Evolutionary conservation across 192 early-diverging fungal species (phyloP).

Genomic region (Backusella liffmaniae): DNA sequence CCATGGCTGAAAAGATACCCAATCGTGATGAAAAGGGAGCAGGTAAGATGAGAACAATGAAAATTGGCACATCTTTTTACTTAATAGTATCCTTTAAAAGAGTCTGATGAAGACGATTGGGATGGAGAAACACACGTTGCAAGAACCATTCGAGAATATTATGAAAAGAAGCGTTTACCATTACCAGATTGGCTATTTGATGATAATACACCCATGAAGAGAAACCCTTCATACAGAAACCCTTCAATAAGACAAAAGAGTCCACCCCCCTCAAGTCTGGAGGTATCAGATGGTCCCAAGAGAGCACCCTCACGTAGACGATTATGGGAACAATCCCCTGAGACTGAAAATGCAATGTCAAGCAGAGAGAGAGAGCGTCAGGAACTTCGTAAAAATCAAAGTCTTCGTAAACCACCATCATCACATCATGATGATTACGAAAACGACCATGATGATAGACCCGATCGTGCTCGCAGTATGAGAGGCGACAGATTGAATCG

Average conservation of each 20-base stretch:
- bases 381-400: constrained; percentile 8
- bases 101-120: constrained; percentile 55
- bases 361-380: constrained; percentile 16
- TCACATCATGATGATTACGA: neutral
- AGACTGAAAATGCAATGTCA: neutral
- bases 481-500: neutral
- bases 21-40: constrained; percentile 28
- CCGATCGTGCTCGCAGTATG: neutral
- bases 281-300: neutral
- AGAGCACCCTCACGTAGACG: constrained; percentile 15
- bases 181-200: constrained; percentile 32
- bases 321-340: constrained; percentile 3
- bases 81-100: constrained; percentile 24
- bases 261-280: neutral
- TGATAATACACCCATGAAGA: constrained; percentile 11
- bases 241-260: neutral
- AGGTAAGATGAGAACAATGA: constrained; percentile 8
- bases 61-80: neutral
- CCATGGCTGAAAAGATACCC: constrained; percentile 11
- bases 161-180: constrained; percentile 44
- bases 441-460: neutral
- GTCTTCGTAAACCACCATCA: neutral
- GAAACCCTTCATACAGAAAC: neutral
- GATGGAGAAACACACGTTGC: constrained; percentile 57
- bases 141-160: constrained; percentile 51